Evolutionary conservation across 1,284 basidiomycete species (phyloP).

Genomic region (Sanguinoderma infundibulare): DNA sequence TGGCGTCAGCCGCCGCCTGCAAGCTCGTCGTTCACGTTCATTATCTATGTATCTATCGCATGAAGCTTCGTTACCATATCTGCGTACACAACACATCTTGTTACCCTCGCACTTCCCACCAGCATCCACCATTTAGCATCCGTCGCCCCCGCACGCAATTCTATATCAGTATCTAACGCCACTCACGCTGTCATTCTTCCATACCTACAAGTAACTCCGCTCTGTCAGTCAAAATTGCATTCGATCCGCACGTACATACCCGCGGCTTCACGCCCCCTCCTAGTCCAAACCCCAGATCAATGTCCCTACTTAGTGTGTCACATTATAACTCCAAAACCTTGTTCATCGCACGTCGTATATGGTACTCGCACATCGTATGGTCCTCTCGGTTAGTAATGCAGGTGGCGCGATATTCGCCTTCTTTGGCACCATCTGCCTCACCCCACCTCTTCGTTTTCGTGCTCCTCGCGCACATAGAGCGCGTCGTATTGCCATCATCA

Average conservation of each 20-base stretch:
- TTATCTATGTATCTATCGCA: constrained; percentile 21
- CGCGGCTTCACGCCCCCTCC: constrained; percentile 1
- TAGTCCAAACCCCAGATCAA: background rate
- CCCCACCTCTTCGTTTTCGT: background rate
- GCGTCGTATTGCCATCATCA: constrained; percentile 2
- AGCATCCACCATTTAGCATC: constrained; percentile 16
- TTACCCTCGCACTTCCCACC: constrained; percentile 9
- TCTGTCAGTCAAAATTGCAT: constrained; percentile 23
- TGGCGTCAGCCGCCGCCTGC: constrained; percentile 5
- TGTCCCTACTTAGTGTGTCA: background rate
- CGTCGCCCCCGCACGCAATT: constrained; percentile 17
- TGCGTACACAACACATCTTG: background rate
- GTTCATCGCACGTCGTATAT: background rate
- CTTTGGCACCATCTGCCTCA: background rate
- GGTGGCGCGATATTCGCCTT: constrained; percentile 16
- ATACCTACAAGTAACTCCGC: constrained; percentile 16
- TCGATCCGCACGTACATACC: constrained; percentile 20
- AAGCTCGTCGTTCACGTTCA: background rate
- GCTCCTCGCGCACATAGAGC: background rate
- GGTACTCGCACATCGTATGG: constrained; percentile 2
- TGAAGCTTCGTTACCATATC: constrained; percentile 6
- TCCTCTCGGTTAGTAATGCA: constrained; percentile 12
- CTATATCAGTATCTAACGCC: constrained; percentile 28
- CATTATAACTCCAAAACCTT: background rate
- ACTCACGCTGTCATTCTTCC: constrained; percentile 19